Conservation (phyloP, 2,329 filamentous ascomycete species). For the Fusarium sp. region DNA sequence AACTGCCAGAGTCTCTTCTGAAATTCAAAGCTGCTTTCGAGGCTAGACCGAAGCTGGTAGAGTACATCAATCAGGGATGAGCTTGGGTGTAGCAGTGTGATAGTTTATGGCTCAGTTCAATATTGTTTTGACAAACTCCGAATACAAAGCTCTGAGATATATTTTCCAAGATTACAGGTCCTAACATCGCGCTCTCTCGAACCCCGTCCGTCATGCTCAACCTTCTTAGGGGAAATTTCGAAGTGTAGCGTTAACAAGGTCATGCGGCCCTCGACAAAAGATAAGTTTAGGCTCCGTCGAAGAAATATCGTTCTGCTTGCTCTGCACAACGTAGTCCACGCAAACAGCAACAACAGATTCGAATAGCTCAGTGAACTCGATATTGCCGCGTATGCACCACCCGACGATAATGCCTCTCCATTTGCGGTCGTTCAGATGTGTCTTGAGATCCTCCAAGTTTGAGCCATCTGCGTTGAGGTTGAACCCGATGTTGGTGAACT, state of each 20-base stretch:
- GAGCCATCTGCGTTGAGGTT: neutral
- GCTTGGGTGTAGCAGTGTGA: neutral
- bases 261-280: conserved; percentile 9
- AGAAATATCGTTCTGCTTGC: neutral
- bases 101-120: neutral
- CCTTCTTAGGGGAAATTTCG: neutral
- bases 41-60: neutral
- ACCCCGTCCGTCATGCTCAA: neutral
- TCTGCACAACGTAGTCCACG: neutral
- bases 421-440: accelerated
- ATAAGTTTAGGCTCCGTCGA: conserved; percentile 15
- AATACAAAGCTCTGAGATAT: neutral
- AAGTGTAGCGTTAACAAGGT: conserved; percentile 11
- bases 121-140: neutral
- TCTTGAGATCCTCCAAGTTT: neutral
- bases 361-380: conserved; percentile 23
- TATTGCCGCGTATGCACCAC: conserved; percentile 5
- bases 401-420: conserved; percentile 12
- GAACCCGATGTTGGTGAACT: conserved; percentile 16
- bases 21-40: conserved; percentile 12
- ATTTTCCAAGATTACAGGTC: neutral
- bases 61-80: conserved; percentile 3
- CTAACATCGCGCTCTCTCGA: neutral
- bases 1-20: neutral
- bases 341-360: neutral